Base-by-base conservation (phyloP, 768 basidiomycete species). In the Panellus pusillus region DNA sequence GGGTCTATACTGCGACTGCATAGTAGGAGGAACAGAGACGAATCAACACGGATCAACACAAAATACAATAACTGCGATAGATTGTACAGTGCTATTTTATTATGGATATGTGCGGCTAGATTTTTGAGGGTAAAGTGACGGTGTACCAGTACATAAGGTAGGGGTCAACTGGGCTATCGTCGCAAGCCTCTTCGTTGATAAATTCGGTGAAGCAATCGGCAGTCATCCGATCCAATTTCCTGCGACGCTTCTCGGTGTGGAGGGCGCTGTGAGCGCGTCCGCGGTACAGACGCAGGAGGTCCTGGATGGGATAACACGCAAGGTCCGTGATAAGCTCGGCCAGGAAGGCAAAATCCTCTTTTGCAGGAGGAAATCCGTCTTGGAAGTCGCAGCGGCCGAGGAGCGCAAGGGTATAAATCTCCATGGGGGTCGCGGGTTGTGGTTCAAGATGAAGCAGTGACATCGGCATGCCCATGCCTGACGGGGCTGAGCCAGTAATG, bases 1-100 rank as follows among this genome's bases (percentile, higher is more conserved):
- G 6, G 56, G 51, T 50, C 47, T 57, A 32, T 57, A 57, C 52
- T 57, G 56, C 17, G 56, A 51, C 8, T 57, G 56, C 56, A 57
- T 57, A 35, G 3, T 11, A 35, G 32, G 32, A 35, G 32, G 24
- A 35, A 35, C 32, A 35, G 9, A 7, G 32, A 35, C 8, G 32
- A 14, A 11, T 11, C 14, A 9, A 35, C 32, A 11, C 32, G 32
- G 32, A 35, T 35, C 32, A 24, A 24, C 24, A 24, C 24, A 24
- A 24, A 24, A 24, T 24, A 24, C 24, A 24, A 24, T 24, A 24
- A 24, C 3, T 24, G 24, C 6, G 24, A 24, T 24, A 24, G 24
- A 24, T 6, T 24, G 3, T 24, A 24, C n/a, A n/a, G n/a, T n/a
- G n/a, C n/a, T n/a, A n/a, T n/a, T n/a, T n/a, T n/a, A n/a, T n/a